These are phyloP conservation scores for Leucosporidium yakuticum DNA, from an alignment of 768 basidiomycete genomes.

Conservation along the genomic window DNA sequence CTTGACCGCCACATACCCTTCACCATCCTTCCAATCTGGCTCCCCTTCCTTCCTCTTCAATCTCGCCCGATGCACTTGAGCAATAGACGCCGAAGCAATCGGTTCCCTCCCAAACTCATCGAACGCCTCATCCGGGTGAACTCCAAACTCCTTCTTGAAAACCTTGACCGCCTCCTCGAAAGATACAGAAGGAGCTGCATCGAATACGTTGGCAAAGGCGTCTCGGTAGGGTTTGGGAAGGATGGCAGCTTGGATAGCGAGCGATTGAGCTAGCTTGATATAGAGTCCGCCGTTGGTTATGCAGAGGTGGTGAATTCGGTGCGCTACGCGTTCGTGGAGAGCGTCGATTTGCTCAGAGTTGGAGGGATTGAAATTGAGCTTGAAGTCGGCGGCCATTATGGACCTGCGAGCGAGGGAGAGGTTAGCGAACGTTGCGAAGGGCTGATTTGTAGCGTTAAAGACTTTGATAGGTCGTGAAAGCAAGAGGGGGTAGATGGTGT, in stretches of 20 bases:
- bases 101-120: constrained; percentile 69
- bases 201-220: constrained; percentile 76
- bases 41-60: constrained; percentile 46
- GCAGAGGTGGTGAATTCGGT: constrained; percentile 67
- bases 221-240: constrained; percentile 69
- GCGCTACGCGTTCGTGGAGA: constrained; percentile 77
- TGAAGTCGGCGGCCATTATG: constrained; percentile 72
- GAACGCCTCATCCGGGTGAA: constrained; percentile 67
- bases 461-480: no score
- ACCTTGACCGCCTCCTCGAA: constrained; percentile 63
- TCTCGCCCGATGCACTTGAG: constrained; percentile 81
- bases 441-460: background rate
- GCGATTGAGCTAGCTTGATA: constrained; percentile 77
- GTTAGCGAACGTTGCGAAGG: no score
- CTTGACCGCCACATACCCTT: constrained; percentile 82
- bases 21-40: constrained; percentile 36
- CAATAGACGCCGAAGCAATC: constrained; percentile 81
- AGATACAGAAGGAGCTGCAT: constrained; percentile 78
- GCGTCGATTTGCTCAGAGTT: constrained; percentile 63
- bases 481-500: no score
- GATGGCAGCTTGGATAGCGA: constrained; percentile 77
- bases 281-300: constrained; percentile 74
- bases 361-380: constrained; percentile 72
- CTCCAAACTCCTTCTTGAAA: constrained; percentile 58
- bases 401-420: constrained; percentile 43